Conservation (phyloP, 2,329 filamentous ascomycete genomes). For the Periconia digitata region DNA sequence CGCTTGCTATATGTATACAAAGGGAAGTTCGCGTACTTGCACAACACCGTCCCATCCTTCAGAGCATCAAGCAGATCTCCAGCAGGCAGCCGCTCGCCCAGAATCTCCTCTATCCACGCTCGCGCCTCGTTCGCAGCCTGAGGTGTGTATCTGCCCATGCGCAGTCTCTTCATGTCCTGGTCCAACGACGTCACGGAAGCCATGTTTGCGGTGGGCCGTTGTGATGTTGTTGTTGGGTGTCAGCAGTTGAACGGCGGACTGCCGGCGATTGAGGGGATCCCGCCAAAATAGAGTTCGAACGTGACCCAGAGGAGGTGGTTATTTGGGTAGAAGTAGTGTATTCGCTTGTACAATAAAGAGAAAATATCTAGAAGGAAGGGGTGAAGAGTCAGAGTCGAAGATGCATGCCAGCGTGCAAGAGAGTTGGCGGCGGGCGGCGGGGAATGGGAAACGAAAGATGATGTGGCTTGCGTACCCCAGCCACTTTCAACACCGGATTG, state of each 20-base stretch:
- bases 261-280: conserved; percentile 1
- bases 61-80: conserved; percentile 81
- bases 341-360: too few species aligned
- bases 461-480: conserved; percentile 20
- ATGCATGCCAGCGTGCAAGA: conserved; percentile 8
- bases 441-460: neutral
- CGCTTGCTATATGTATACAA: neutral
- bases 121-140: conserved; percentile 83
- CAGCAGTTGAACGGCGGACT: conserved; percentile 9
- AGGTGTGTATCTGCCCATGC: conserved; percentile 89
- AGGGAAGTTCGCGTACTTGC: conserved; percentile 66
- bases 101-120: conserved; percentile 78
- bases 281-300: neutral
- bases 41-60: conserved; percentile 89
- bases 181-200: conserved; percentile 92
- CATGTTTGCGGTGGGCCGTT: conserved; percentile 57
- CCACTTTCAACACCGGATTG: conserved; percentile 15
- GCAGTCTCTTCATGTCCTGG: conserved; percentile 91
- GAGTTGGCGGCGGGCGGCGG: conserved; percentile 10
- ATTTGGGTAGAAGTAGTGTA: neutral
- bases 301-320: conserved; percentile 1
- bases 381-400: too few species aligned
- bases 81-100: conserved; percentile 71
- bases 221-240: conserved; percentile 3
- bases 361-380: too few species aligned